phyloP scores from a whole-genome alignment of 139 green algal species.

The Auxenochlorella pyrenoidosa region DNA sequence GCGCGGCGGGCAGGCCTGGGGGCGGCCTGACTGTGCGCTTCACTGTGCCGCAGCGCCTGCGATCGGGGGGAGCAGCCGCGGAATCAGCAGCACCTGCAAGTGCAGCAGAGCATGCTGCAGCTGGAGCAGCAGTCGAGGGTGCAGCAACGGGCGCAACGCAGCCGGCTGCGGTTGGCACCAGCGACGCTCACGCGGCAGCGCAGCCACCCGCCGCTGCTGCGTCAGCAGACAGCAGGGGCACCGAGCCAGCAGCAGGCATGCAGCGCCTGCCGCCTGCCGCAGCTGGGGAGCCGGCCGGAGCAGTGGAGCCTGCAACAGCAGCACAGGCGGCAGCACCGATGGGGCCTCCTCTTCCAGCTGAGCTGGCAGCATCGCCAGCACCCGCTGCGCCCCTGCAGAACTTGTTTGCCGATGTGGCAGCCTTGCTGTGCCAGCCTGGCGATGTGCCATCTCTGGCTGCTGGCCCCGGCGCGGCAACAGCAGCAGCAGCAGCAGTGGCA shows the following conservation, averaged over 20 bases:
- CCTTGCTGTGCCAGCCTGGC: neutral
- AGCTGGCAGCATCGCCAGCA: too few relatives aligned
- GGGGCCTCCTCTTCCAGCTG: too few relatives aligned
- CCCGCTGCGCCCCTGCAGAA: neutral
- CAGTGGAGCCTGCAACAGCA: neutral
- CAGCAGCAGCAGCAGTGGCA: too few relatives aligned
- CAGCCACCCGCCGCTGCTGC: neutral
- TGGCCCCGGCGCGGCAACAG: neutral
- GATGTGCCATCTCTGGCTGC: too few relatives aligned
- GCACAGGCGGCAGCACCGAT: neutral
- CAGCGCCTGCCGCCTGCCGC: neutral
- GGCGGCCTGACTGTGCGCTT: constrained; percentile 13
- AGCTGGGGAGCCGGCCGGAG: neutral
- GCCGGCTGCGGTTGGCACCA: neutral
- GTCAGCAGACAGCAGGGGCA: neutral
- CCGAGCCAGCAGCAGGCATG: neutral
- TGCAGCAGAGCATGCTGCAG: neutral
- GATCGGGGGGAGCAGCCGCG: neutral
- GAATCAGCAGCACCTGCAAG: neutral
- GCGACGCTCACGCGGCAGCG: neutral
- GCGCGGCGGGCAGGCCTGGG: neutral
- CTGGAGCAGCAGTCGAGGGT: neutral
- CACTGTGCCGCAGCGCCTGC: constrained; percentile 1
- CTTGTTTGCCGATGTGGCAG: constrained; percentile 23
- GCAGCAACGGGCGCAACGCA: neutral